Base-by-base conservation (phyloP, 2,329 filamentous ascomycete genomes). In the Aspergillus fischeri region DNA sequence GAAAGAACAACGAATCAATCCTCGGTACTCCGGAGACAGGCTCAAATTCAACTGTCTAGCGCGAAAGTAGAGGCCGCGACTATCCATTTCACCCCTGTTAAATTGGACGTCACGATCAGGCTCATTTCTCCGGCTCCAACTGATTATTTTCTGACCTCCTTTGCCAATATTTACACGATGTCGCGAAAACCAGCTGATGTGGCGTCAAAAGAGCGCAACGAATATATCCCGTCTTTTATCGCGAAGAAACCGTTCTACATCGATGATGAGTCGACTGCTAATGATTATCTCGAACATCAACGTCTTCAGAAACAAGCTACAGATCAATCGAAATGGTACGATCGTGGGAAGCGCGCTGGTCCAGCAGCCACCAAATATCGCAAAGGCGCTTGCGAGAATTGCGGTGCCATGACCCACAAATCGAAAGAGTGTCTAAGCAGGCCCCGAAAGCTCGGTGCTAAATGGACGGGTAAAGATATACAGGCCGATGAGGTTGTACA, bases 201-300 rank as follows among this genome's bases (percentile, higher is more conserved):
- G 53, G 79, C 82, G 66, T 80, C 69, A 61, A 96, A 96, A 73
- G 92, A 96, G 75, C 91, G 94, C 76, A 99, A 99, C 82, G 87
- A 97, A 74, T 99, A 99, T 81, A 99, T 99, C 69, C 94, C 94
- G 5, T 87, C 90, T 54, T 99, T 97, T 82, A 99, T 99, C 78
- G 92, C 92, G 67, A 97, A 96, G 75, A 92, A 95, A 66, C 94
- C 94, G 4, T 99, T 99, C 78, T 99, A 97, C 75, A 87, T 95
- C 54, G 86, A 84, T 66, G 90, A 92, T 70, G 87, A 88, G 63
- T 85, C 88, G 59, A 83, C 89, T 60, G 83, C 84, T 65, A 85
- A 84, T 71, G 92, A 97, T 70, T 99, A 97, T 73, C 90, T 99
- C 63, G 91, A 96, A 76, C 94, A 99, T 85, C 94, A 99, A 71